Conservation (phyloP, 164 flowering plant species). For the Chimonanthus praecox region DNA sequence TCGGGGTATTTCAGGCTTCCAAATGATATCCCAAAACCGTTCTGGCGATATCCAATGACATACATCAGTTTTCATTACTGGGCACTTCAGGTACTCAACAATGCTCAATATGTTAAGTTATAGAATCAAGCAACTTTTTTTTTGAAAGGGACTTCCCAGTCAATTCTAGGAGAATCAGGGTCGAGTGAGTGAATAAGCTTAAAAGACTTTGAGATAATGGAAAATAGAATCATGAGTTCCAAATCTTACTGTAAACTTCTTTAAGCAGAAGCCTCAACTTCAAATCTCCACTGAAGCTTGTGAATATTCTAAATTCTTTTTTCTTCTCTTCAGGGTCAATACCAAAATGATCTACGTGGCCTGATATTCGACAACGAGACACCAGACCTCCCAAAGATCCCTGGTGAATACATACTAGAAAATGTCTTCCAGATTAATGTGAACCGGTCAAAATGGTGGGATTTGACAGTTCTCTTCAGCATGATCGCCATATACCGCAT, state of each 20-base stretch:
- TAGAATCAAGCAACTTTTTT: background rate
- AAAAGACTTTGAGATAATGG: too few relatives aligned
- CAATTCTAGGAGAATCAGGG: background rate
- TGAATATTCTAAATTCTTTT: background rate
- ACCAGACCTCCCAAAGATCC: conserved; percentile 52
- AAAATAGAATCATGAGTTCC: background rate
- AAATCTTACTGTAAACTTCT: background rate
- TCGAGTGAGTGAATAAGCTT: too few relatives aligned
- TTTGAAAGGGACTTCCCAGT: background rate
- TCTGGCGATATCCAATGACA: conserved; percentile 98
- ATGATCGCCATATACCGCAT: conserved; percentile 78
- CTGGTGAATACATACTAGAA: conserved; percentile 77
- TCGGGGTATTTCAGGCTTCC: conserved; percentile 98
- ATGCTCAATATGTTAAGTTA: background rate
- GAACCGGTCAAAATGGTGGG: conserved; percentile 73
- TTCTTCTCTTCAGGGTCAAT: conserved; percentile 57
- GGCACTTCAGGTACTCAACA: conserved; percentile 90
- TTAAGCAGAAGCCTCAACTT: background rate
- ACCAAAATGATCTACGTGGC: conserved; percentile 80
- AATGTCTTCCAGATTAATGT: conserved; percentile 77
- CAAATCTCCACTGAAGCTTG: background rate
- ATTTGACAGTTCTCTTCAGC: conserved; percentile 65
- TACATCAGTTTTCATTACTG: conserved; percentile 94
- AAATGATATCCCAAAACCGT: conserved; percentile 85
- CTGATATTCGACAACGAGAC: conserved; percentile 64